Conservation (phyloP, 352 stramenopile species). For the Stramenopiles sp. region DNA sequence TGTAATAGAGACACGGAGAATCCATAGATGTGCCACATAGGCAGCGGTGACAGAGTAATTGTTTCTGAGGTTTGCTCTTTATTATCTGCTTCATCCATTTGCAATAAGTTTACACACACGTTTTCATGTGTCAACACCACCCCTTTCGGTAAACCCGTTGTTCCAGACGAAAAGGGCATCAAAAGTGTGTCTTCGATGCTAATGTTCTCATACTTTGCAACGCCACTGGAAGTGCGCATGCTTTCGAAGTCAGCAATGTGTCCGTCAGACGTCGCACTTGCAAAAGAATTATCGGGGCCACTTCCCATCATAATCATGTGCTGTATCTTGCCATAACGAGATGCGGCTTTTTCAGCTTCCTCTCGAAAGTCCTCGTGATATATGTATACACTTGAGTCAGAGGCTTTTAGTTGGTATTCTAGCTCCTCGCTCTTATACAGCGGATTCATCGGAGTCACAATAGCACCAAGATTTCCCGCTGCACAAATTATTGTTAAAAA, state of each 20-base stretch:
- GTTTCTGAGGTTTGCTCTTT: not conserved
- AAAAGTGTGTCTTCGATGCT: slow-evolving; percentile 19
- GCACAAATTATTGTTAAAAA: not conserved
- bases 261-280: not conserved
- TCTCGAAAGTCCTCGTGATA: slow-evolving; percentile 32
- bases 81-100: slow-evolving; percentile 32
- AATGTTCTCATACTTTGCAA: not conserved
- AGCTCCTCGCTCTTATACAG: slow-evolving; percentile 37
- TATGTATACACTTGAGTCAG: slow-evolving; percentile 34
- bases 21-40: slow-evolving; percentile 88
- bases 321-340: not conserved
- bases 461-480: slow-evolving; percentile 25
- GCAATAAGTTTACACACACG: slow-evolving; percentile 61
- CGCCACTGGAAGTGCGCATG: not conserved
- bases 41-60: slow-evolving; percentile 40
- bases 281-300: not conserved
- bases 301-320: not conserved
- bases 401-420: slow-evolving; percentile 31
- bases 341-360: slow-evolving; percentile 32
- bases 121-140: slow-evolving; percentile 68
- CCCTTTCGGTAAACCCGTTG: slow-evolving; percentile 50
- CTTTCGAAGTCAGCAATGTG: not conserved
- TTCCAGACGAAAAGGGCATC: slow-evolving; percentile 78
- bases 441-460: slow-evolving; percentile 43
- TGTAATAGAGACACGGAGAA: slow-evolving; percentile 54